Evolutionary conservation across 768 basidiomycete species (phyloP).

Genomic region (Russula brevipes): DNA sequence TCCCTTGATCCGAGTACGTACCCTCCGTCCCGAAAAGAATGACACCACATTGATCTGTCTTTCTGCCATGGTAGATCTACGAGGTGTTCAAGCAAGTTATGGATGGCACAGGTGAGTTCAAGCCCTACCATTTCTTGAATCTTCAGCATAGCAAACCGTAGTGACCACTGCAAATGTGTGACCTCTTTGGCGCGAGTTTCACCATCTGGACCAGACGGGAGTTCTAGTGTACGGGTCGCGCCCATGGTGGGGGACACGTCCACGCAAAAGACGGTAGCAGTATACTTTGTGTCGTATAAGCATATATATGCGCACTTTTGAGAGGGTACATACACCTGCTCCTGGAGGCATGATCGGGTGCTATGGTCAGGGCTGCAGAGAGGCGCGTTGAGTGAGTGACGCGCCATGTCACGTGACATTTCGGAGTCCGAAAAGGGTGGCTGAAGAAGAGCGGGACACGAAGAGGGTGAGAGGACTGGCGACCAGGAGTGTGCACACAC

Average conservation of each 20-base stretch:
- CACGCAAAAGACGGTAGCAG: slow-evolving; percentile 83
- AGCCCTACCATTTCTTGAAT: slow-evolving; percentile 80
- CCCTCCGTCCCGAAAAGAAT: slow-evolving; percentile 83
- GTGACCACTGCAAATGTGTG: slow-evolving; percentile 73
- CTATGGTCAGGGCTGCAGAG: neutral
- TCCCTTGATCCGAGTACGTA: slow-evolving; percentile 29
- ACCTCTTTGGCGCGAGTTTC: slow-evolving; percentile 51
- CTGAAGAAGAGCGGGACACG: neutral
- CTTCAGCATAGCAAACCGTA: slow-evolving; percentile 86
- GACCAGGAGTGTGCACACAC: neutral
- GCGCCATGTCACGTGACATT: slow-evolving; percentile 4
- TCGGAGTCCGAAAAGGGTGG: slow-evolving; percentile 10
- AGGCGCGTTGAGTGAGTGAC: neutral
- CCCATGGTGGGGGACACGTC: slow-evolving; percentile 89
- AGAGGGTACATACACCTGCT: slow-evolving; percentile 57
- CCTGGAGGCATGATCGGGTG: slow-evolving; percentile 59
- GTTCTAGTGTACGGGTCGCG: slow-evolving; percentile 49
- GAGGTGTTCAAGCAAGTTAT: slow-evolving; percentile 2
- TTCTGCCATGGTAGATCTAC: slow-evolving; percentile 86
- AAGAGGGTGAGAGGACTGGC: neutral
- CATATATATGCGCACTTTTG: slow-evolving; percentile 23
- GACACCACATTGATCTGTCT: slow-evolving; percentile 93
- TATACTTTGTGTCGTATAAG: slow-evolving; percentile 46
- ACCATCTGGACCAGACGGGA: slow-evolving; percentile 49
- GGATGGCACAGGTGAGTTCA: slow-evolving; percentile 2